phyloP scores from a whole-genome alignment of 331 rosid species.

The Malus hybrid region DNA sequence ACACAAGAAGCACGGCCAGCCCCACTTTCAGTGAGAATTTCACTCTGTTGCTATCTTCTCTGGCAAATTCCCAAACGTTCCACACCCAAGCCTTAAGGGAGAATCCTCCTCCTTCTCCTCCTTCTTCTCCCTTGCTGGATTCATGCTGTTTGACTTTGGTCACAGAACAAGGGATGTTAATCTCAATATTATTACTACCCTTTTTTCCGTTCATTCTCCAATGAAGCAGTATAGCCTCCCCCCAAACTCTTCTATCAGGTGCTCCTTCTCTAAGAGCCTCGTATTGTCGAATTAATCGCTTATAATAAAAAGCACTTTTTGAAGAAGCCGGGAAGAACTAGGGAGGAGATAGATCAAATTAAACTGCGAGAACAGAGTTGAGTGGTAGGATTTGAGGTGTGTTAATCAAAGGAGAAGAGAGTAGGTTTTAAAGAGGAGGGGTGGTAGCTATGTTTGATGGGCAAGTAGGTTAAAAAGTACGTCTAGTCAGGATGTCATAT shows the following conservation, averaged over 20 bases:
- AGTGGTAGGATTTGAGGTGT: background rate
- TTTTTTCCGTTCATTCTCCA: constrained; percentile 51
- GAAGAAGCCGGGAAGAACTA: background rate
- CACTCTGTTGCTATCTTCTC: constrained; percentile 47
- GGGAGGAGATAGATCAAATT: background rate
- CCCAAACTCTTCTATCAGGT: background rate
- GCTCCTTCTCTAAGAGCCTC: background rate
- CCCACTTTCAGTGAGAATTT: constrained; percentile 68
- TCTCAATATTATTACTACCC: constrained; percentile 29
- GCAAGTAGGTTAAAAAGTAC: constrained; percentile 27
- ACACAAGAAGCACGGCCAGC: constrained; percentile 58
- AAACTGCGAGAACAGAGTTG: background rate
- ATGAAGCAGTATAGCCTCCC: background rate
- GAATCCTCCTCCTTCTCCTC: background rate
- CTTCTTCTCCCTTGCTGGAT: background rate
- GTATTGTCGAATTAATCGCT: background rate
- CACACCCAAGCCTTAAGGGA: constrained; percentile 20
- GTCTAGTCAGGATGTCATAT: constrained; percentile 23
- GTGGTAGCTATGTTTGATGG: background rate
- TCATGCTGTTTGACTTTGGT: constrained; percentile 17
- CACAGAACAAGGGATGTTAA: constrained; percentile 20
- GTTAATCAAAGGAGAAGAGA: background rate
- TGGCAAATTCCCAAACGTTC: constrained; percentile 37
- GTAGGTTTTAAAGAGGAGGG: constrained; percentile 24
- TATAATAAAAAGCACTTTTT: background rate